Evolutionary conservation across 2,329 filamentous ascomycete species (phyloP).

Genomic region (Dryadomyces quercus-mongolicae): DNA sequence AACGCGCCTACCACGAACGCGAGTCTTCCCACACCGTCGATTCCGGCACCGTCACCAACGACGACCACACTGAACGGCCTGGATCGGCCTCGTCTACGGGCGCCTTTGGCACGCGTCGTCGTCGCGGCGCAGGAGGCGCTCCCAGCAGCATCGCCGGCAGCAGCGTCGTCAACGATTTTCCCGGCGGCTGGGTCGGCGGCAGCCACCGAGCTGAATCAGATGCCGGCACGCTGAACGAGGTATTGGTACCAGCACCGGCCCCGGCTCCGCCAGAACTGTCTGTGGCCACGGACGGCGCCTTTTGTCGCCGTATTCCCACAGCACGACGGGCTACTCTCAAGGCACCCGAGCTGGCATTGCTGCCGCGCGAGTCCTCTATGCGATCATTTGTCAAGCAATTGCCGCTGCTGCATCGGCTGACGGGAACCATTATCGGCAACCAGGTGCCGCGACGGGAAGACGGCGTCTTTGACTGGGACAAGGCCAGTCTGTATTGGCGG

Average conservation of each 20-base stretch:
- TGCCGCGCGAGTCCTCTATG: conserved; percentile 53
- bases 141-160: not conserved
- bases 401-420: conserved; percentile 62
- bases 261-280: not conserved
- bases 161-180: conserved; percentile 9
- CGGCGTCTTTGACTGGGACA: conserved; percentile 67
- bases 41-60: conserved; percentile 36
- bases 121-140: not conserved
- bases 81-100: conserved; percentile 30
- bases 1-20: conserved; percentile 10
- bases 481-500: conserved; percentile 56
- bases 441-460: conserved; percentile 60
- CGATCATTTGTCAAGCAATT: conserved; percentile 54
- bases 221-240: too few relatives aligned
- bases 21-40: conserved; percentile 45
- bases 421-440: conserved; percentile 60
- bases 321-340: conserved; percentile 54
- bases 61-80: conserved; percentile 13
- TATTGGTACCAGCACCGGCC: not conserved
- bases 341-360: conserved; percentile 57
- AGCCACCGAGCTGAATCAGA: not conserved
- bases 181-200: not conserved
- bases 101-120: not conserved
- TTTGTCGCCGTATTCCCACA: conserved; percentile 52
- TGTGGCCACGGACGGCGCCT: conserved; percentile 23